Conservation (phyloP, 805 yeast species). For the Metschnikowia aberdeeniae region DNA sequence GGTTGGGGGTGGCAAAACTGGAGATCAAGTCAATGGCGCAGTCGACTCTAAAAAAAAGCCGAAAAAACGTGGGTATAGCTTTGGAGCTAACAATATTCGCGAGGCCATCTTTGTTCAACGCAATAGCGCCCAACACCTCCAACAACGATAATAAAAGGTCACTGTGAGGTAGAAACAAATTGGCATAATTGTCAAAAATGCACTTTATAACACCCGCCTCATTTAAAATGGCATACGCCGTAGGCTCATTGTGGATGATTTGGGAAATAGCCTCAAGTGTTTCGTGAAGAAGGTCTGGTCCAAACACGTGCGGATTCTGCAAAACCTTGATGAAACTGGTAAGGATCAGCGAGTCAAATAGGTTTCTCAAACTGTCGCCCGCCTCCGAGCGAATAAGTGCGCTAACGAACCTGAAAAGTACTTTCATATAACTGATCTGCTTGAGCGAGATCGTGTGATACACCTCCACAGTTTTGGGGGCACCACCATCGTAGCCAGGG, state of each 20-base stretch:
- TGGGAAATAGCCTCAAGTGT: conserved; percentile 61
- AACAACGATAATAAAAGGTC: conserved; percentile 53
- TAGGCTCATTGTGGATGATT: conserved; percentile 86
- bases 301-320: conserved; percentile 55
- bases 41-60: conserved; percentile 44
- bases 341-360: conserved; percentile 82
- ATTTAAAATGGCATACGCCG: conserved; percentile 72
- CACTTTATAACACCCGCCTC: conserved; percentile 73
- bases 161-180: conserved; percentile 53
- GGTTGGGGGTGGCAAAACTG: conserved; percentile 45
- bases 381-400: conserved; percentile 66
- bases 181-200: conserved; percentile 54
- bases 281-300: conserved; percentile 57
- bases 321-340: conserved; percentile 56
- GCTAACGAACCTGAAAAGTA: conserved; percentile 59
- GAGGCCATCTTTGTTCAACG: conserved; percentile 72
- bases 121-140: conserved; percentile 77
- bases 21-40: conserved; percentile 51
- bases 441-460: conserved; percentile 52
- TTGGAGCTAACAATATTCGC: conserved; percentile 44
- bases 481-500: conserved; percentile 55
- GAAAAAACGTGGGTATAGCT: conserved; percentile 44
- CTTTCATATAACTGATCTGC: conserved; percentile 48
- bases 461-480: conserved; percentile 49
- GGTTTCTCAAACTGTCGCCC: conserved; percentile 78